Conservation (phyloP, 1,284 basidiomycete genomes). For the Xerocomus nothofagi region DNA sequence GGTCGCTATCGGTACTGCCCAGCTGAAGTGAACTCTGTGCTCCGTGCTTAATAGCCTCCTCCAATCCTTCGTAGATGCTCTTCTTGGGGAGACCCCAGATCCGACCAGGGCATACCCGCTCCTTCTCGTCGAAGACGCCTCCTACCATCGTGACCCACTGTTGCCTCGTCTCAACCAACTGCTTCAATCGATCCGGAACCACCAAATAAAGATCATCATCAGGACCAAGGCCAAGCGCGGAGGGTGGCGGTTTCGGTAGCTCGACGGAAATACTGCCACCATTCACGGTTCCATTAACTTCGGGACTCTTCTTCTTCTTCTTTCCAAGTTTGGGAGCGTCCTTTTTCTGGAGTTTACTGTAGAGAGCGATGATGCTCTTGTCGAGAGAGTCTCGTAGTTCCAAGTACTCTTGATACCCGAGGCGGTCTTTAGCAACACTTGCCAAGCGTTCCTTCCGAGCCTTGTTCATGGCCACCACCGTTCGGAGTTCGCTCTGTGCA, state of each 20-base stretch:
- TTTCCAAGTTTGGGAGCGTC: slow-evolving; percentile 62
- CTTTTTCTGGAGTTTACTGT: slow-evolving; percentile 74
- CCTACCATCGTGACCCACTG: slow-evolving; percentile 76
- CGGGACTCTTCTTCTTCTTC: slow-evolving; percentile 67
- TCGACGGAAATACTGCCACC: slow-evolving; percentile 35
- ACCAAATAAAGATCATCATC: slow-evolving; percentile 66
- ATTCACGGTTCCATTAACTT: slow-evolving; percentile 40
- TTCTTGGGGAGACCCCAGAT: slow-evolving; percentile 72
- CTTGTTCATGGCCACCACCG: slow-evolving; percentile 80
- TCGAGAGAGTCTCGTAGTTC: slow-evolving; percentile 80
- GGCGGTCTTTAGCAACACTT: slow-evolving; percentile 79
- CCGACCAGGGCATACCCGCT: slow-evolving; percentile 60
- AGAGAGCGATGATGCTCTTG: slow-evolving; percentile 72
- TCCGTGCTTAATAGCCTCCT: slow-evolving; percentile 50
- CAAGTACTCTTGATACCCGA: slow-evolving; percentile 89
- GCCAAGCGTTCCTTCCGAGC: slow-evolving; percentile 75
- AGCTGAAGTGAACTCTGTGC: slow-evolving; percentile 12
- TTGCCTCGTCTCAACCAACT: slow-evolving; percentile 67
- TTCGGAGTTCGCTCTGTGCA: slow-evolving; percentile 80
- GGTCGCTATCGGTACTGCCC: slow-evolving; percentile 16
- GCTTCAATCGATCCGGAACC: slow-evolving; percentile 70
- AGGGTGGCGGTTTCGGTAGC: slow-evolving; percentile 52
- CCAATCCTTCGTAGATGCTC: slow-evolving; percentile 75
- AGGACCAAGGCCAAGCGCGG: slow-evolving; percentile 63
- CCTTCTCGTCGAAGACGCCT: slow-evolving; percentile 63